Conservation (phyloP, 78 protist species). For the Guillardia theta region DNA sequence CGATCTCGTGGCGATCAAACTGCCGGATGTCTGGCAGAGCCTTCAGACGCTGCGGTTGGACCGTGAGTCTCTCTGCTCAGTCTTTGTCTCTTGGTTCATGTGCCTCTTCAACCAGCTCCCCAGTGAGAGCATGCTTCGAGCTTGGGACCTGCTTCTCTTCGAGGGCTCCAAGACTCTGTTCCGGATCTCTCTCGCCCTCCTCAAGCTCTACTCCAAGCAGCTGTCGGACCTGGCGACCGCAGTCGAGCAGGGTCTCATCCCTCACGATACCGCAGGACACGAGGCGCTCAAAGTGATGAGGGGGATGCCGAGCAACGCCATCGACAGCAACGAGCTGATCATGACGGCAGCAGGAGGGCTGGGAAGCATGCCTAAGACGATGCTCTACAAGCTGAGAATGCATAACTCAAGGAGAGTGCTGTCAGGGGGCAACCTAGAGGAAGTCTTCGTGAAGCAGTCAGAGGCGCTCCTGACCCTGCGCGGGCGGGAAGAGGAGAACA, state of each 20-base stretch:
- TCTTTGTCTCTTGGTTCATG: not conserved
- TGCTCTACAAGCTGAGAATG: not conserved
- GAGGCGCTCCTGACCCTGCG: not conserved
- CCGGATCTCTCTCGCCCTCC: not conserved
- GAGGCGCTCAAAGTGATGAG: not conserved
- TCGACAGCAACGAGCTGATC: not conserved
- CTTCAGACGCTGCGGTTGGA: not conserved
- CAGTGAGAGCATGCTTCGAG: not conserved
- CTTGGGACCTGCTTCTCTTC: slow-evolving; percentile 2
- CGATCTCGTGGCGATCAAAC: not conserved
- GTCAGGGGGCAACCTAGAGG: not conserved
- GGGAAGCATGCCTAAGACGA: not conserved
- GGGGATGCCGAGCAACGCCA: not conserved
- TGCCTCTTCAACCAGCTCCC: slow-evolving; percentile 23
- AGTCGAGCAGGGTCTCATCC: not conserved
- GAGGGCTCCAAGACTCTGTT: slow-evolving; percentile 8
- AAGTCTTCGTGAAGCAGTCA: not conserved
- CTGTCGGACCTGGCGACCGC: not conserved
- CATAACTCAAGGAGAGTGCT: not conserved
- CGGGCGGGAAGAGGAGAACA: not conserved
- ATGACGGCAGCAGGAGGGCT: not conserved
- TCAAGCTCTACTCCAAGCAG: not conserved
- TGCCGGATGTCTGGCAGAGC: not conserved
- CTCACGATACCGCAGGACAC: not conserved
- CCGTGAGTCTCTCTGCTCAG: not conserved